phyloP scores from a whole-genome alignment of 1,139 yeast genomes.

The Scheffersomyces cryptocercus region DNA sequence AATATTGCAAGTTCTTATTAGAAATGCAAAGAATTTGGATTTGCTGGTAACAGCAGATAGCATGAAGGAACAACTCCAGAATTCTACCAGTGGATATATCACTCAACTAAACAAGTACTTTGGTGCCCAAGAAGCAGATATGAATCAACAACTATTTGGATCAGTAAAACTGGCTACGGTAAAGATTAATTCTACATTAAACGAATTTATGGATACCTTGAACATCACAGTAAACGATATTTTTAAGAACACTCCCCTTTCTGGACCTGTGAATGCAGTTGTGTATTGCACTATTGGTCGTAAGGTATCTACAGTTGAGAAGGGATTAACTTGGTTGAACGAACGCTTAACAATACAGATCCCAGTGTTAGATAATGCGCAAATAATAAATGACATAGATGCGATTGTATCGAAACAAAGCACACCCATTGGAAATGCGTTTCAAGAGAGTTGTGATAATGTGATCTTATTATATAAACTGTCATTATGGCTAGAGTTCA shows the following conservation, averaged over 20 bases:
- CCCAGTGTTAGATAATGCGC: conserved; percentile 36
- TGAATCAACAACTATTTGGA: conserved; percentile 69
- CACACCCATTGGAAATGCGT: conserved; percentile 5
- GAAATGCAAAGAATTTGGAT: conserved; percentile 1
- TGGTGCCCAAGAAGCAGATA: conserved; percentile 28
- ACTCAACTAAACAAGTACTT: conserved; percentile 26
- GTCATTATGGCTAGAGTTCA: conserved; percentile 45
- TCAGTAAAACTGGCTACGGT: conserved; percentile 59
- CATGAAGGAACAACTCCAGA: background rate
- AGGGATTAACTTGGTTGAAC: conserved; percentile 79
- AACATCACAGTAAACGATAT: conserved; percentile 35
- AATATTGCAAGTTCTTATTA: conserved; percentile 28
- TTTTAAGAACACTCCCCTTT: conserved; percentile 70
- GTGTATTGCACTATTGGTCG: conserved; percentile 80
- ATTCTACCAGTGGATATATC: conserved; percentile 16
- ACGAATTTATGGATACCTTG: conserved; percentile 30
- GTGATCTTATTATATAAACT: conserved; percentile 31
- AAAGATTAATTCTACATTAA: conserved; percentile 55
- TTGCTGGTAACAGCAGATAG: background rate
- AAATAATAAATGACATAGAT: conserved; percentile 3
- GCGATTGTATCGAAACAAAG: conserved; percentile 2
- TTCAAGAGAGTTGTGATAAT: conserved; percentile 19
- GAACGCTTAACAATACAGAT: conserved; percentile 58
- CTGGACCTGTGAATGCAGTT: conserved; percentile 60
- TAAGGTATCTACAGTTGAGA: conserved; percentile 63